These are phyloP conservation scores for Yarrowia sp. DNA, from an alignment of 805 yeast species.

Conservation along the genomic window DNA sequence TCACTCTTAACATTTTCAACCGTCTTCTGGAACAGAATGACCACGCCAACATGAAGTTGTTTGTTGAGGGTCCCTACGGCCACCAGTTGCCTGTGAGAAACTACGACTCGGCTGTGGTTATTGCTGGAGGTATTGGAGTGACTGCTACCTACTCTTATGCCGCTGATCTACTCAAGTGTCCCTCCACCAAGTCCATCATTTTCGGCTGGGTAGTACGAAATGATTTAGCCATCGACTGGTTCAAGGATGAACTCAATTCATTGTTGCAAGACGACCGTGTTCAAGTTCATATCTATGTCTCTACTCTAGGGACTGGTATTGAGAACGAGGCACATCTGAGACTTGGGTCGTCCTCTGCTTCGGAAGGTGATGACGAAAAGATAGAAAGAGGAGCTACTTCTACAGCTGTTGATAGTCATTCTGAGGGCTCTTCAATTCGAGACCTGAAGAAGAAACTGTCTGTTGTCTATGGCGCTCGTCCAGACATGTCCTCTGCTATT, in stretches of 20 bases:
- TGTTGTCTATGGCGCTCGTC: slow-evolving; percentile 39
- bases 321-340: neutral
- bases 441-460: neutral
- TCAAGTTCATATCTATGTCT: slow-evolving; percentile 39
- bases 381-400: neutral
- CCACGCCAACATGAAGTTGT: slow-evolving; percentile 40
- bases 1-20: slow-evolving; percentile 44
- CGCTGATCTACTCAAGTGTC: slow-evolving; percentile 26
- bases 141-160: slow-evolving; percentile 55
- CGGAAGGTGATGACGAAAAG: slow-evolving; percentile 27
- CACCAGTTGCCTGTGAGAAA: slow-evolving; percentile 46
- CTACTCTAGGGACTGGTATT: slow-evolving; percentile 26
- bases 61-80: slow-evolving; percentile 76
- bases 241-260: slow-evolving; percentile 34
- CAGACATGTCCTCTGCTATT: neutral
- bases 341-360: neutral
- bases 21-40: slow-evolving; percentile 33
- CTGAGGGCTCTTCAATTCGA: slow-evolving; percentile 31
- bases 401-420: neutral
- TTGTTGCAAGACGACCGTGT: slow-evolving; percentile 33
- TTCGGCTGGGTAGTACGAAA: slow-evolving; percentile 38
- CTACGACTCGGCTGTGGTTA: slow-evolving; percentile 53
- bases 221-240: slow-evolving; percentile 35
- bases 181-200: slow-evolving; percentile 28
- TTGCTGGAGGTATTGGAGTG: slow-evolving; percentile 77